Evolutionary conservation across 768 basidiomycete species (phyloP).

Genomic region (Lentinula boryana): DNA sequence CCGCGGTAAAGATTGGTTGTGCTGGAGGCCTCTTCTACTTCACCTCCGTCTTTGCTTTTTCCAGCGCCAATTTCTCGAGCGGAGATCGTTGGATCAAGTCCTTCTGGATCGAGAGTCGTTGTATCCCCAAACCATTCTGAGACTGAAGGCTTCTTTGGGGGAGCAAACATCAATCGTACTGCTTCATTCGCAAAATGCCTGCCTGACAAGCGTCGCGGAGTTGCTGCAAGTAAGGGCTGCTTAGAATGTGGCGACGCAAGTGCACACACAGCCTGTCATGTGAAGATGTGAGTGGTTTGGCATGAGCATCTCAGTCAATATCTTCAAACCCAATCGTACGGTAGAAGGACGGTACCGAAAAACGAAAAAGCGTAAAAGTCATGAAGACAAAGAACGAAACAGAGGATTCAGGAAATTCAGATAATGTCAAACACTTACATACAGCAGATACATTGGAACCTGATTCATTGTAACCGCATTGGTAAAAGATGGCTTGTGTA

Average conservation of each 20-base stretch:
- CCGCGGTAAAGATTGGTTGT: neutral
- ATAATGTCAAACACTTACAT: constrained; percentile 23
- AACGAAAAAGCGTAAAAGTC: neutral
- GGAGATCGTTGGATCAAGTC: neutral
- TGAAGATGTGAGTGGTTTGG: neutral
- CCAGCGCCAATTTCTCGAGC: neutral
- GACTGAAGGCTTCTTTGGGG: constrained; percentile 29
- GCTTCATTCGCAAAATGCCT: constrained; percentile 55
- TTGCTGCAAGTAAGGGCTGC: constrained; percentile 54
- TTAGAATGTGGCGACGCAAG: constrained; percentile 73
- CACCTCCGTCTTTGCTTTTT: neutral
- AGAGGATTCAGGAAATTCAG: neutral
- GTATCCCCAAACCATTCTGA: neutral
- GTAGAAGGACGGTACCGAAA: neutral
- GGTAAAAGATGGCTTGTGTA: constrained; percentile 77
- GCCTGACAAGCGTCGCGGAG: constrained; percentile 49
- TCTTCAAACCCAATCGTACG: neutral
- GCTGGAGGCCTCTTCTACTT: neutral
- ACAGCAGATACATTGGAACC: constrained; percentile 65
- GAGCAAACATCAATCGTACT: constrained; percentile 63
- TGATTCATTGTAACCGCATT: constrained; percentile 58
- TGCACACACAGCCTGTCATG: constrained; percentile 51
- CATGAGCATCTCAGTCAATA: too few relatives aligned
- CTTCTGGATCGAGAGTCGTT: too few relatives aligned
- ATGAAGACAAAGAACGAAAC: neutral